phyloP scores from a whole-genome alignment of 371 early-diverging fungal species.

The Cokeromyces recurvatus region DNA sequence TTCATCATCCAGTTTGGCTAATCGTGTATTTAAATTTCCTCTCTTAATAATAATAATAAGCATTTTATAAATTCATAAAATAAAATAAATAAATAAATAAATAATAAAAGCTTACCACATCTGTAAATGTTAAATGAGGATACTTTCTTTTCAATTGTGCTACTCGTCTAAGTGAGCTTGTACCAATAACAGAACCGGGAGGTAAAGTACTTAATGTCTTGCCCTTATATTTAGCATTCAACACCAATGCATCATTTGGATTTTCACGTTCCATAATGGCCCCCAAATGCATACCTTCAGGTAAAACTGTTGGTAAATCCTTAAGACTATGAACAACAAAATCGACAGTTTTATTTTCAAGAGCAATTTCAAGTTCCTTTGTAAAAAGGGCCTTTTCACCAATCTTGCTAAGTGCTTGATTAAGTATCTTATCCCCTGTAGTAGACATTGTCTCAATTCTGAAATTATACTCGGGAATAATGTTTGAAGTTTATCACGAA shows the following conservation, averaged over 20 bases:
- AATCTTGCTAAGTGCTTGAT: slow-evolving; percentile 84
- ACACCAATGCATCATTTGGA: slow-evolving; percentile 87
- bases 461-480: slow-evolving; percentile 48
- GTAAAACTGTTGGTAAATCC: slow-evolving; percentile 89
- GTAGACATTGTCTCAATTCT: slow-evolving; percentile 78
- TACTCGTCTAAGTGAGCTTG: slow-evolving; percentile 85
- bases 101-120: slow-evolving; percentile 62
- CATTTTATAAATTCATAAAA: too few relatives aligned
- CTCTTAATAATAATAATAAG: slow-evolving; percentile 12
- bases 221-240: slow-evolving; percentile 26
- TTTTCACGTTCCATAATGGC: slow-evolving; percentile 86
- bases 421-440: slow-evolving; percentile 83
- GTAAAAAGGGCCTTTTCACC: slow-evolving; percentile 94
- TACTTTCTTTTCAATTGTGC: slow-evolving; percentile 82
- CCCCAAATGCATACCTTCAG: slow-evolving; percentile 78
- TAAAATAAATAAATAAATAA: not conserved
- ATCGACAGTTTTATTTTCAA: slow-evolving; percentile 76
- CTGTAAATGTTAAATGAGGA: slow-evolving; percentile 76
- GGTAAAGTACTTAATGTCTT: slow-evolving; percentile 67
- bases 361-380: slow-evolving; percentile 86
- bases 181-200: slow-evolving; percentile 81
- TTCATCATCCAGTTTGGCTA: slow-evolving; percentile 82
- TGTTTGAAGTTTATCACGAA: slow-evolving; percentile 51
- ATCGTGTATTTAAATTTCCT: slow-evolving; percentile 74
- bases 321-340: slow-evolving; percentile 94